Evolutionary conservation across 768 basidiomycete genomes (phyloP).

Genomic region (Thelephora ganbajun): DNA sequence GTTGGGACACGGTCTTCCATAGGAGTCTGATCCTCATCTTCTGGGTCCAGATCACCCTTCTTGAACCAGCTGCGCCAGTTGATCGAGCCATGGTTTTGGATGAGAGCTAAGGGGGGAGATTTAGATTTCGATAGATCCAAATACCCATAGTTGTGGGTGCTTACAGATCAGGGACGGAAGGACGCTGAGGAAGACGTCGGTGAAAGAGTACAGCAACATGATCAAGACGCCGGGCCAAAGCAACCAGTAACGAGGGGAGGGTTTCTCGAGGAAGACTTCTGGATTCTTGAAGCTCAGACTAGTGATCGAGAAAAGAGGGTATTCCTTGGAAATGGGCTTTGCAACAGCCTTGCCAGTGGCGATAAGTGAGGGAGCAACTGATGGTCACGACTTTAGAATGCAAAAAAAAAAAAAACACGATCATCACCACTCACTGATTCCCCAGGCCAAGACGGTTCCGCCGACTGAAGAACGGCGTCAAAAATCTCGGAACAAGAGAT

Average conservation of each 20-base stretch:
- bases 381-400: neutral
- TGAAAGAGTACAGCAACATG: conserved; percentile 48
- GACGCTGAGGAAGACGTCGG: conserved; percentile 32
- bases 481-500: neutral
- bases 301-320: conserved; percentile 30
- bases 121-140: no score
- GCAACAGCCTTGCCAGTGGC: conserved; percentile 39
- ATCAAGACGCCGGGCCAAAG: conserved; percentile 49
- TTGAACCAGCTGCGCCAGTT: conserved; percentile 9
- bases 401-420: neutral
- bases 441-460: conserved; percentile 45
- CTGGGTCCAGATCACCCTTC: conserved; percentile 17
- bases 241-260: conserved; percentile 48
- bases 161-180: conserved; percentile 21
- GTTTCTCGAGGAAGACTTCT: conserved; percentile 22
- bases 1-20: conserved; percentile 39
- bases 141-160: neutral
- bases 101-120: neutral
- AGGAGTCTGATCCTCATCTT: conserved; percentile 40
- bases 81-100: neutral
- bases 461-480: conserved; percentile 22
- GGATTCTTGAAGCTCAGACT: conserved; percentile 34
- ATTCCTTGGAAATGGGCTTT: conserved; percentile 20
- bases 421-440: conserved; percentile 20
- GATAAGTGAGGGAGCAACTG: conserved; percentile 36